Evolutionary conservation across 1,284 basidiomycete genomes (phyloP).

Genomic region (Bjerkandera adusta): DNA sequence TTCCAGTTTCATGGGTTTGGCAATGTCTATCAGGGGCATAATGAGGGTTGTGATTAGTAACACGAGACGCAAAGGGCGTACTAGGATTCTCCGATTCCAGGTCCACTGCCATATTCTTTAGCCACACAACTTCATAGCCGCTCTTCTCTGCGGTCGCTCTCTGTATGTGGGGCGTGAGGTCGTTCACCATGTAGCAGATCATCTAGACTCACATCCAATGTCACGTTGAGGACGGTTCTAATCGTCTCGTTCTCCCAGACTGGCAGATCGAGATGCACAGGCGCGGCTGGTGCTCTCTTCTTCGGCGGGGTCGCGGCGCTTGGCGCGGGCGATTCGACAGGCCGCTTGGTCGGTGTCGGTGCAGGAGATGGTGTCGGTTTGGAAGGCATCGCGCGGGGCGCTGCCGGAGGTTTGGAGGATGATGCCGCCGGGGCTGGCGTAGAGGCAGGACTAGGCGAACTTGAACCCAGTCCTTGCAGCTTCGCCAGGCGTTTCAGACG

Average conservation of each 20-base stretch:
- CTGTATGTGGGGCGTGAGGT: conserved; percentile 36
- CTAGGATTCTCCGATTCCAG: conserved; percentile 63
- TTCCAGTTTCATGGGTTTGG: conserved; percentile 37
- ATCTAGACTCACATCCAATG: conserved; percentile 65
- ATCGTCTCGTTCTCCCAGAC: conserved; percentile 78
- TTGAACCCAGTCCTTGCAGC: conserved; percentile 48
- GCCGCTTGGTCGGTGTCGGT: conserved; percentile 23
- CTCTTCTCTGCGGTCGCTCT: conserved; percentile 67
- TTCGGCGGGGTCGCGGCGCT: conserved; percentile 35
- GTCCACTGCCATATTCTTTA: conserved; percentile 77
- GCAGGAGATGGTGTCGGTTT: conserved; percentile 21
- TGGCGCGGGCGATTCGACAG: conserved; percentile 28
- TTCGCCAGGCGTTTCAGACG: conserved; percentile 85
- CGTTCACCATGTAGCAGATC: not conserved
- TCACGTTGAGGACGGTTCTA: conserved; percentile 71
- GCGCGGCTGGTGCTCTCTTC: conserved; percentile 42
- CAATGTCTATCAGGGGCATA: not conserved
- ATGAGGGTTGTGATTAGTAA: not conserved
- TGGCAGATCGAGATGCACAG: conserved; percentile 51
- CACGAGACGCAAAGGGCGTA: conserved; percentile 32
- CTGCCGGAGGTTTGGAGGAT: conserved; percentile 23
- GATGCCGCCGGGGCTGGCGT: conserved; percentile 33
- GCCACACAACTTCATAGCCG: conserved; percentile 77
- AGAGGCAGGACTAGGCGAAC: conserved; percentile 32
- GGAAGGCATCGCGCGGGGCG: conserved; percentile 15